phyloP scores from a whole-genome alignment of 2,329 filamentous ascomycete genomes.

The Tolypocladium pustulatum region DNA sequence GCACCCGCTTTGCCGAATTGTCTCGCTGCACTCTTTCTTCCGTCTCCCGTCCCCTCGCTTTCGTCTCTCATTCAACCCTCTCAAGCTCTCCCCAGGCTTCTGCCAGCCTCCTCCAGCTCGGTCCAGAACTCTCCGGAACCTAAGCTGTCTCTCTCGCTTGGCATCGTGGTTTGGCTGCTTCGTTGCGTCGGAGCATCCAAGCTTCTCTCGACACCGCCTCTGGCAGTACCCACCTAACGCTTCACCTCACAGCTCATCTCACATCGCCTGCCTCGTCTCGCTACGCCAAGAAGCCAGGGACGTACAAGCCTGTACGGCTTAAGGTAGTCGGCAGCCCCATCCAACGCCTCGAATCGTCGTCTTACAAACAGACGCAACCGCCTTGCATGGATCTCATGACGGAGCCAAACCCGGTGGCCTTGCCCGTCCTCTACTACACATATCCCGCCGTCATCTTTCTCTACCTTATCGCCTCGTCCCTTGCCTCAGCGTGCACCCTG shows the following conservation, averaged over 20 bases:
- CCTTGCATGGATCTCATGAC: constrained; percentile 6
- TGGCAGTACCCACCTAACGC: background rate
- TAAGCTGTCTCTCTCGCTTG: background rate
- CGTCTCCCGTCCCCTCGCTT: background rate
- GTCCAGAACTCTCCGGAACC: too few species aligned
- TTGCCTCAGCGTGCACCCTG: constrained; percentile 41
- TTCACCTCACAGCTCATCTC: background rate
- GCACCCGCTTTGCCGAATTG: background rate
- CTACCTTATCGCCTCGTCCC: constrained; percentile 44
- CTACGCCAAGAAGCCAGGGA: background rate
- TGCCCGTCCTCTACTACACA: constrained; percentile 43
- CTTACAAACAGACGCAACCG: constrained; percentile 3
- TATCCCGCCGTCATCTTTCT: constrained; percentile 46
- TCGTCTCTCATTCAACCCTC: background rate
- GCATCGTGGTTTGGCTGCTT: background rate
- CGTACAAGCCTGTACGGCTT: background rate
- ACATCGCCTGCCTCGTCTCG: background rate
- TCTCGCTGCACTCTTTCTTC: background rate
- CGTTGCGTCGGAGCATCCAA: background rate
- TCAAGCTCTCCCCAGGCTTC: background rate
- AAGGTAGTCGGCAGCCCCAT: background rate
- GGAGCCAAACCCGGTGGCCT: constrained; percentile 13
- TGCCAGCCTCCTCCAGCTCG: background rate
- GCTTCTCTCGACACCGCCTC: background rate
- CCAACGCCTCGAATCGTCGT: background rate